Evolutionary conservation across 257 asterid genomes (phyloP).

Genomic region (Asclepias syriaca): DNA sequence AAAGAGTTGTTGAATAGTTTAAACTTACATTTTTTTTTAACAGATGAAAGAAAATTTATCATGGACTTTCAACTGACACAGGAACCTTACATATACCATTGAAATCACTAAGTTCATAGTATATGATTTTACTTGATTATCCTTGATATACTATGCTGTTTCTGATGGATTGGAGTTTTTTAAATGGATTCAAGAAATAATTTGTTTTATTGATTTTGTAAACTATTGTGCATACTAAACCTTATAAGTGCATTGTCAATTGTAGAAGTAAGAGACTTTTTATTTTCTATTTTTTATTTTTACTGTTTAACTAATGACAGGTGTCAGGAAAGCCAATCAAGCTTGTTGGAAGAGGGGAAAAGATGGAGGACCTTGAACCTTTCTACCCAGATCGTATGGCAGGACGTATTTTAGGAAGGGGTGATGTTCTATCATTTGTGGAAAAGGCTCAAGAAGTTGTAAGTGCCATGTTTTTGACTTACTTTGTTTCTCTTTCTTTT

Average conservation of each 20-base stretch:
- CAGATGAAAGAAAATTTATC: background rate
- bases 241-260: background rate
- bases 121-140: background rate
- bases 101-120: background rate
- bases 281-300: no score
- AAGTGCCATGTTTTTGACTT: conserved; percentile 31
- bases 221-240: background rate
- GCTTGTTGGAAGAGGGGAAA: conserved; percentile 99
- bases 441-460: conserved; percentile 99
- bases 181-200: background rate
- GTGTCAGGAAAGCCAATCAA: conserved; percentile 98
- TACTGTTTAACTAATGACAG: conserved; percentile 27
- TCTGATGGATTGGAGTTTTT: background rate
- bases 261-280: background rate
- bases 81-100: background rate
- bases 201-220: background rate
- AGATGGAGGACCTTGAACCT: conserved; percentile 98
- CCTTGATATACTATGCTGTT: background rate
- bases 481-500: background rate
- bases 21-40: background rate
- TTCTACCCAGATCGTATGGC: conserved; percentile 99
- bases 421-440: conserved; percentile 95
- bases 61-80: background rate
- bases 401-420: conserved; percentile 97
- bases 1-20: background rate